Conservation (phyloP, 495 filamentous ascomycete species). For the Trichodelitschia bisporula region DNA sequence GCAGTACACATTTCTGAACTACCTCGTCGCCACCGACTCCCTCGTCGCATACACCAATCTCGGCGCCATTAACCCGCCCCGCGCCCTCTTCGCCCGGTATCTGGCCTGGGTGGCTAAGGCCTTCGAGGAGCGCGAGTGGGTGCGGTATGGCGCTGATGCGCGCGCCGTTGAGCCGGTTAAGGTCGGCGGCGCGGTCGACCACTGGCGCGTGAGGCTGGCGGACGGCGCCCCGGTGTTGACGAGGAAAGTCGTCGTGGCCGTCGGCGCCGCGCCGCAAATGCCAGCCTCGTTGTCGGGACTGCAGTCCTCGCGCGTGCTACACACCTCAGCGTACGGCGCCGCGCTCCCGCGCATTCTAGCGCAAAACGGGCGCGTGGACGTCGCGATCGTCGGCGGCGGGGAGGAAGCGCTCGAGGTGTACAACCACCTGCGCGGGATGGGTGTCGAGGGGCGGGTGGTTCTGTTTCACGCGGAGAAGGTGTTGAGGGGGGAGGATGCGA, state of each 20-base stretch:
- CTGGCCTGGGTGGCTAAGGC: constrained; percentile 6
- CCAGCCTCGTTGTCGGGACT: not conserved
- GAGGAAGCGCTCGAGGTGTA: not conserved
- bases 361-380: not conserved
- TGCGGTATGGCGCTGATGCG: constrained; percentile 5
- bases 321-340: not conserved
- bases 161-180: constrained; percentile 2
- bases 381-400: not conserved
- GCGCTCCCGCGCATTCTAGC: not conserved
- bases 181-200: not conserved
- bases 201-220: constrained; percentile 1
- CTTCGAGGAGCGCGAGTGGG: constrained; percentile 3
- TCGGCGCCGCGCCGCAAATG: not conserved
- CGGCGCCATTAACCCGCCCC: constrained; percentile 4
- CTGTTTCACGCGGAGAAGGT: not conserved
- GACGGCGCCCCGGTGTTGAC: not conserved
- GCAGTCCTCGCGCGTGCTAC: not conserved
- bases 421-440: not conserved
- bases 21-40: constrained; percentile 2
- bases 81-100: constrained; percentile 5
- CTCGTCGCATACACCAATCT: constrained; percentile 8
- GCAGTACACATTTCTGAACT: constrained; percentile 6
- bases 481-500: not conserved
- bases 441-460: not conserved
- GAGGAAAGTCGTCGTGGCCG: not conserved